Base-by-base conservation (phyloP, 2,329 filamentous ascomycete species). In the Botrytis squamosa region DNA sequence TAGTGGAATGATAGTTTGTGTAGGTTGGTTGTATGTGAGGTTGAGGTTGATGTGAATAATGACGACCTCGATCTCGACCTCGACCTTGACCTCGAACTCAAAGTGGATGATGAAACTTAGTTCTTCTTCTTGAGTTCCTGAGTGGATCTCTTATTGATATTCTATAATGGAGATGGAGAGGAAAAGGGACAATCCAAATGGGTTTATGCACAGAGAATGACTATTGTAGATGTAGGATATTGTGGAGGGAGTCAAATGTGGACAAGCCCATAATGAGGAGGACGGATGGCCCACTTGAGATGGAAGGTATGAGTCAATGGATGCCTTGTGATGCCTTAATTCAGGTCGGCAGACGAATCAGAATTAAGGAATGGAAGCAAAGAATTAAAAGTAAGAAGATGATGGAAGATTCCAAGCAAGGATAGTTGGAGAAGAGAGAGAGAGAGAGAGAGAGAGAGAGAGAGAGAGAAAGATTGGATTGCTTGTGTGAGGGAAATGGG, bases 211-310 rank as follows among this genome's bases (percentile, higher is more conserved):
- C 44, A 52, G 49, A 52, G 49, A 42, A 44, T 42, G 52, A 36
- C 40, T 72, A 68, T 49, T 63, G 64, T 49, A 40, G 44, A 38
- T 29, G 70, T 46, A 49, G 46, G 55, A 67, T 38, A 46, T 33
- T 66, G 60, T 64, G 46, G 63, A 71, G 69, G 67, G 68, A 55
- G 55, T 73, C 59, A 36, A 73, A 40, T 57, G 55, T 55, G 52
- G 60, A 64, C 46, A 70, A 55, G 52, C 60, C 38, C 72, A 73
- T 70, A 64, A 49, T 63, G 66, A 65, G 63, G 25, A 70, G 66
- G 72, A 73, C 59, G 65, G 72, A 57, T 70, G 55, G 57, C 42
- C 71, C 70, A 72, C 42, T 36, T 29, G 36, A 12, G 33, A 38
- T n/a, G 4, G 25, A 55, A 22, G 22, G 25, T 38, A 65, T 70